Evolutionary conservation across 106 monocot genomes (phyloP).

Genomic region (Alisma plantagoaquatica): DNA sequence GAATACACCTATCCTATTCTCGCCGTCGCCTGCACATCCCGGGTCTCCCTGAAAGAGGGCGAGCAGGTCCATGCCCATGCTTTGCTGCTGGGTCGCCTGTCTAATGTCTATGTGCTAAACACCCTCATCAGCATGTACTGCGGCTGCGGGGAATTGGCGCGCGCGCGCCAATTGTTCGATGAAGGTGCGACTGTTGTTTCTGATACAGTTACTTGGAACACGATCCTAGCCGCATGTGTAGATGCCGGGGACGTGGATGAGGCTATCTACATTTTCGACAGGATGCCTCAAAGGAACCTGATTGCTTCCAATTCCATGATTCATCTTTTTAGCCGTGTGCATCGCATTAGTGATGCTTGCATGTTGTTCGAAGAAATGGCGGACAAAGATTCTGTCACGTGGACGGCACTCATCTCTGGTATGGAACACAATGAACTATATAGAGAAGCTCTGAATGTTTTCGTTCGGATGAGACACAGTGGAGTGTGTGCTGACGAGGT

Average conservation of each 20-base stretch:
- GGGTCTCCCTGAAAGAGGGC: constrained; percentile 30
- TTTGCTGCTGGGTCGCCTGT: constrained; percentile 36
- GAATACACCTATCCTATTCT: constrained; percentile 60
- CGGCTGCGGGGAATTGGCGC: constrained; percentile 33
- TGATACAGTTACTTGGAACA: constrained; percentile 83
- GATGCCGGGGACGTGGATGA: constrained; percentile 37
- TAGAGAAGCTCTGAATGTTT: constrained; percentile 51
- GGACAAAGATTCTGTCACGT: constrained; percentile 47
- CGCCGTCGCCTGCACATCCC: constrained; percentile 50
- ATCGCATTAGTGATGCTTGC: constrained; percentile 31
- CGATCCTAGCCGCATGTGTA: constrained; percentile 63
- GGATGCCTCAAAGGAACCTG: constrained; percentile 52
- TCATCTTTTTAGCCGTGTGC: constrained; percentile 34
- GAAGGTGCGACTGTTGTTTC: constrained; percentile 28
- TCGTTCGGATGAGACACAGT: constrained; percentile 28
- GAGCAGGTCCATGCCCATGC: constrained; percentile 55
- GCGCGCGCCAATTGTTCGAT: constrained; percentile 61
- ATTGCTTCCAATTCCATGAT: constrained; percentile 80
- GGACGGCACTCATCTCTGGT: constrained; percentile 79
- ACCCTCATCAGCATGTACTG: constrained; percentile 71
- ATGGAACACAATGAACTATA: constrained; percentile 67
- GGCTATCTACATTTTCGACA: constrained; percentile 29
- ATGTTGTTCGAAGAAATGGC: constrained; percentile 54
- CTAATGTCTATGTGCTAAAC: constrained; percentile 61
- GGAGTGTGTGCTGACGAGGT: constrained; percentile 54